Evolutionary conservation across 1,139 yeast species (phyloP), one percentile per base, ranked within the genome.

Genomic region (Pichia sp.): DNA sequence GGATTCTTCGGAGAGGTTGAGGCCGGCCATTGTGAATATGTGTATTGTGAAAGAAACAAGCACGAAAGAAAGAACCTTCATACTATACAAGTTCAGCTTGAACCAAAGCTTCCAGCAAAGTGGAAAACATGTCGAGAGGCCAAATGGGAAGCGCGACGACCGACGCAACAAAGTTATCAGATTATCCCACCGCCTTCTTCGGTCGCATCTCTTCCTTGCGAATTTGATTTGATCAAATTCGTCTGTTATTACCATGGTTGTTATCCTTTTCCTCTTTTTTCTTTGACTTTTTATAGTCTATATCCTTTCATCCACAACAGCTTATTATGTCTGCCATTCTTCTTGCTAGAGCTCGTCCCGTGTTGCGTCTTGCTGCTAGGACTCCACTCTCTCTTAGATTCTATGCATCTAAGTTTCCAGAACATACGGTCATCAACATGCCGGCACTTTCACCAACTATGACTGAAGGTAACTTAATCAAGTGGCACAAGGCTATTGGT

Each of bases 391-490:
- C 60, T 44, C 52, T 57, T 38, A 68, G 72, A 63, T 57, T 64
- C 34, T 65, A 65, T 52, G 63, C 68, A 16, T 18, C 45, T 1
- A 60, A 60, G 31, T 63, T 77, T 67, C 84, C 84, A 45, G 70
- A 73, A 33, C 93, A 86, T 68, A 77, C 81, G 51, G 83, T 86
- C 62, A 84, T 86, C 64, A 82, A 80, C 68, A 86, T 86, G 95
- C 95, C 95, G 47, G 98, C 99, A 10, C 76, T 93, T 65, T 91
- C 98, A 28, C 99, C 99, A 61, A 93, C 99, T 53, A 93, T 93
- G 99, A 87, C 96, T 57, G 93, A 87, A 68, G 99, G 99, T 68
- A 85, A 83, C 69, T 76, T 93, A 60, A 93, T 91, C 47, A 76
- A 81, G 55, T 93, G 98, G 98, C 79, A 83, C 67, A 91, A 90